Evolutionary conservation across 2,329 filamentous ascomycete species (phyloP).

Genomic region (Paraphoma chrysanthemicola): DNA sequence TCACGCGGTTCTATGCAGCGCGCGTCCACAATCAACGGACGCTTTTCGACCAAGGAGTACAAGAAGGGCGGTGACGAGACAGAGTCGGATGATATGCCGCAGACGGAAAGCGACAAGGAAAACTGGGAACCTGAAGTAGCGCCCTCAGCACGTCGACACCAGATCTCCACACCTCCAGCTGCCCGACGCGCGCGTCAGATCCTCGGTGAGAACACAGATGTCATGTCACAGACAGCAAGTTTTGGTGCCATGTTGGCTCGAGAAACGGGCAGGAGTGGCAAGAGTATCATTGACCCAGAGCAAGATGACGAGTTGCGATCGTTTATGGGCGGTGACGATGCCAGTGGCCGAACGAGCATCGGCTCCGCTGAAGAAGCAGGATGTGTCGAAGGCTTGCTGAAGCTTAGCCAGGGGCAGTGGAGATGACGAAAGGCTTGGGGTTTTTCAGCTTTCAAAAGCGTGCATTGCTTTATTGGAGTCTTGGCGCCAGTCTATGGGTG

Average conservation of each 20-base stretch:
- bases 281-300: slow-evolving; percentile 51
- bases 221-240: slow-evolving; percentile 48
- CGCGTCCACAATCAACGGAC: slow-evolving; percentile 43
- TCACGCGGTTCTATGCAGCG: slow-evolving; percentile 42
- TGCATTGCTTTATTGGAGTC: not conserved
- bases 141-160: slow-evolving; percentile 37
- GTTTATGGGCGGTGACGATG: slow-evolving; percentile 73
- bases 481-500: not conserved
- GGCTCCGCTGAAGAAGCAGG: slow-evolving; percentile 72
- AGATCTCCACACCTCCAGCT: slow-evolving; percentile 38
- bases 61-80: slow-evolving; percentile 31
- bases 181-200: slow-evolving; percentile 47
- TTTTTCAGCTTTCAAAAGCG: not conserved
- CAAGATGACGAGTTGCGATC: slow-evolving; percentile 71
- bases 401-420: slow-evolving; percentile 93
- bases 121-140: slow-evolving; percentile 71
- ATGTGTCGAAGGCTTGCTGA: slow-evolving; percentile 86
- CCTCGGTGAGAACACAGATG: slow-evolving; percentile 56
- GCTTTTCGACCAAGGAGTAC: slow-evolving; percentile 38
- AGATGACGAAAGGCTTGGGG: slow-evolving; percentile 39
- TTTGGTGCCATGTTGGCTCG: slow-evolving; percentile 46
- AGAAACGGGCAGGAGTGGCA: slow-evolving; percentile 35
- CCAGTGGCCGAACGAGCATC: slow-evolving; percentile 61
- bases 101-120: slow-evolving; percentile 90
- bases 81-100: slow-evolving; percentile 58